A percentile compares a stretch with the other conserved stretches of the same genome.
These are phyloP conservation scores for Epithele typhae DNA, from an alignment of 768 basidiomycete species.

Conservation along the genomic window DNA sequence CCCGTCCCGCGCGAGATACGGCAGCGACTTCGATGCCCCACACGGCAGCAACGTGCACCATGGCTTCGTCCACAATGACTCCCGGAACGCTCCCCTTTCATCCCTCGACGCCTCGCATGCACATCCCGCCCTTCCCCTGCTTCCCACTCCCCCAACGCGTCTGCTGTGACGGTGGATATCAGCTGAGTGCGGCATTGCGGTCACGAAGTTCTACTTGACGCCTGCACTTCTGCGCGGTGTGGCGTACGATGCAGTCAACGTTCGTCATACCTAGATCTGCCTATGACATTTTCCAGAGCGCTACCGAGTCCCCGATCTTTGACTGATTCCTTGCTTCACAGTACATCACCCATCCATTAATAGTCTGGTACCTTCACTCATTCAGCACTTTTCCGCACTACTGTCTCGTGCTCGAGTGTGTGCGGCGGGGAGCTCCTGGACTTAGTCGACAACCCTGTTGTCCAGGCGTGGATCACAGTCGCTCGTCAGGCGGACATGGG, in stretches of 20 bases:
- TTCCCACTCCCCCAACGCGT: not conserved
- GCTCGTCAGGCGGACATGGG: constrained; percentile 65
- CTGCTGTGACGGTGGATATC: not conserved
- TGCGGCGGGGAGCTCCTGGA: constrained; percentile 82
- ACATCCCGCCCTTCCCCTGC: not conserved
- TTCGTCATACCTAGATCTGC: too few relatives aligned
- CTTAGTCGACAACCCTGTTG: constrained; percentile 55
- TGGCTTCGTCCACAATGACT: constrained; percentile 13
- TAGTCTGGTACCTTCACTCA: constrained; percentile 66
- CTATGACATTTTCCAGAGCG: too few relatives aligned
- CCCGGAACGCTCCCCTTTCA: not conserved
- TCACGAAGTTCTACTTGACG: too few relatives aligned
- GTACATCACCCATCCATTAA: constrained; percentile 79
- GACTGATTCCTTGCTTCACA: constrained; percentile 24
- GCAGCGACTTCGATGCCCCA: constrained; percentile 17
- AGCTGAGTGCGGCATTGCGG: too few relatives aligned
- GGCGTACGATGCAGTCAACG: too few relatives aligned
- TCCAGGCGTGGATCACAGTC: constrained; percentile 33
- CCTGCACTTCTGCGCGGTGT: too few relatives aligned
- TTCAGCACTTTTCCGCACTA: constrained; percentile 72
- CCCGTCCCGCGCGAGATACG: constrained; percentile 34
- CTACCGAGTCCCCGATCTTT: not conserved
- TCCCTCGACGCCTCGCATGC: too few relatives aligned
- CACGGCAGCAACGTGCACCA: constrained; percentile 15
- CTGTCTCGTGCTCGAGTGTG: constrained; percentile 72